phyloP scores from a whole-genome alignment of 495 filamentous ascomycete species.

The Penicillium pancosmium region DNA sequence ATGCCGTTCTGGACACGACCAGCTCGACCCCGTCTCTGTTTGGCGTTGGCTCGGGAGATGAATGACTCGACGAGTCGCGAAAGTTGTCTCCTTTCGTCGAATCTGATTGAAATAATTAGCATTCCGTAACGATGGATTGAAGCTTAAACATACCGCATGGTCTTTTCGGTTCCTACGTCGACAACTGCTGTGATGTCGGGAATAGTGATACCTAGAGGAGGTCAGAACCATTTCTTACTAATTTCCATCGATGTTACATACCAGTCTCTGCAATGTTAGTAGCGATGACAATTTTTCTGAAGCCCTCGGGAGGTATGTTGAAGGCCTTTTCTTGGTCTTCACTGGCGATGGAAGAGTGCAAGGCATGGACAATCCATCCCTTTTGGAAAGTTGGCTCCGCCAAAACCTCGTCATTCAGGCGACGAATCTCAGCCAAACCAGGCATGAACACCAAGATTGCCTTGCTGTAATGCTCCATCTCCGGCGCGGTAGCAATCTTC shows the following conservation, averaged over 20 bases:
- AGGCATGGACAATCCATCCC: constrained; percentile 78
- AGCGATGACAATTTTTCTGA: constrained; percentile 88
- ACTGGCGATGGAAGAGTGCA: constrained; percentile 94
- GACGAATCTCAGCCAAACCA: constrained; percentile 89
- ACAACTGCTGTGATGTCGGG: constrained; percentile 95
- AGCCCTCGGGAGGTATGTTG: constrained; percentile 74
- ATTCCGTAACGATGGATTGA: not conserved
- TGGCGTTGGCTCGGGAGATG: constrained; percentile 91
- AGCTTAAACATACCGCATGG: constrained; percentile 64
- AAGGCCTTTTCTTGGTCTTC: constrained; percentile 96
- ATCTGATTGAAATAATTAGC: constrained; percentile 39
- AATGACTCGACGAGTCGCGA: constrained; percentile 90
- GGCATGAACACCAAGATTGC: constrained; percentile 94
- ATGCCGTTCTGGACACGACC: constrained; percentile 94
- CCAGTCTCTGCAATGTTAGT: constrained; percentile 98
- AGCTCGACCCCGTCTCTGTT: constrained; percentile 89
- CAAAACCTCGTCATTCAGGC: constrained; percentile 78
- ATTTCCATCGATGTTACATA: constrained; percentile 6
- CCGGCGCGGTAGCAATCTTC: constrained; percentile 66
- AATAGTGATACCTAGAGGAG: constrained; percentile 70
- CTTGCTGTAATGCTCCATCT: constrained; percentile 73
- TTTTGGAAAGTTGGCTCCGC: constrained; percentile 68
- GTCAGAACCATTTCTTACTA: constrained; percentile 2
- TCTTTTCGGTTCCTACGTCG: constrained; percentile 92
- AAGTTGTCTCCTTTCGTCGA: constrained; percentile 88